Evolutionary conservation across 179 eudicot species (phyloP).

Genomic region (Corrigiola litoralis): DNA sequence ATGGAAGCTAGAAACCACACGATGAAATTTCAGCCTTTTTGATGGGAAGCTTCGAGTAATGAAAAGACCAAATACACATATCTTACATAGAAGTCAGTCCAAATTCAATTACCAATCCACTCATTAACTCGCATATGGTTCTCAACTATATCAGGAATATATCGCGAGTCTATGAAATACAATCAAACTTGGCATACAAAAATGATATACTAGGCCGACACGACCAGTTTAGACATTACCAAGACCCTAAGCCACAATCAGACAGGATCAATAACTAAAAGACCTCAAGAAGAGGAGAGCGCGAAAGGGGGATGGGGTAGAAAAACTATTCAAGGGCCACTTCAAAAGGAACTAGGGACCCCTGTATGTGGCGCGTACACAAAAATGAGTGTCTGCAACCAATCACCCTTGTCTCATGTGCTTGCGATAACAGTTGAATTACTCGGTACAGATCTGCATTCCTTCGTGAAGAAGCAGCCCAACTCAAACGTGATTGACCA

Average conservation of each 20-base stretch:
- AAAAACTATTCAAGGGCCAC: constrained; percentile 3
- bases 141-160: constrained; percentile 7
- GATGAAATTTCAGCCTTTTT: too few species aligned
- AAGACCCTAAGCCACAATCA: not conserved
- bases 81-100: constrained; percentile 10
- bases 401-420: not conserved
- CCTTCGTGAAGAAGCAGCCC: constrained; percentile 1
- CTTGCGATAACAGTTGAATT: constrained; percentile 7
- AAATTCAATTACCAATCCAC: constrained; percentile 11
- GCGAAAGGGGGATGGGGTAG: not conserved
- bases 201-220: constrained; percentile 11
- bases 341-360: constrained; percentile 5
- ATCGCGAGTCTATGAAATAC: constrained; percentile 3
- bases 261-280: not conserved
- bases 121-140: not conserved
- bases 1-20: too few species aligned
- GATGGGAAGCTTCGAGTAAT: too few species aligned
- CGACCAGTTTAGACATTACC: constrained; percentile 16
- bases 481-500: not conserved
- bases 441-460: constrained; percentile 17
- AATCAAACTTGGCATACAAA: constrained; percentile 21
- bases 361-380: constrained; percentile 15
- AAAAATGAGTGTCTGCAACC: constrained; percentile 16
- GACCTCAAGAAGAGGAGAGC: not conserved
- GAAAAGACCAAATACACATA: too few species aligned